Percentiles rank a stretch among this genome's conserved stretches.
phyloP scores from a whole-genome alignment of 2,329 filamentous ascomycete genomes.

The Cercospora citrullina region DNA sequence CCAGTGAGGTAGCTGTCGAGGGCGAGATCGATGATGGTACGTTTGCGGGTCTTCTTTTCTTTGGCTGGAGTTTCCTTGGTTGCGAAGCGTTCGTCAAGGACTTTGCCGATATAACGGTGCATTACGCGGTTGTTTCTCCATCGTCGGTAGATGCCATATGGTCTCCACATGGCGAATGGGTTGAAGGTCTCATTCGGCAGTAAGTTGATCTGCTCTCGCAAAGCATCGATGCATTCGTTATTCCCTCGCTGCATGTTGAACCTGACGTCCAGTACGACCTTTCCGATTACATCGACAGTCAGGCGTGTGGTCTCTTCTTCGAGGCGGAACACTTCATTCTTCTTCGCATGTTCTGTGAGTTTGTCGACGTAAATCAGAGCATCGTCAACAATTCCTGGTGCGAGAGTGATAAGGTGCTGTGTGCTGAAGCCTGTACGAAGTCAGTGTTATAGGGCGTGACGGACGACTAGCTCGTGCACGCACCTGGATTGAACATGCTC shows the following conservation, averaged over 20 bases:
- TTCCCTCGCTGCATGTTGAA: slow-evolving; percentile 40
- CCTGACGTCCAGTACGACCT: slow-evolving; percentile 41
- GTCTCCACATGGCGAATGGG: slow-evolving; percentile 25
- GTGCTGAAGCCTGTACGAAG: slow-evolving; percentile 37
- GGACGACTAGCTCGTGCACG: neutral
- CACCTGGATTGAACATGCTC: slow-evolving; percentile 44
- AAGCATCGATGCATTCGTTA: slow-evolving; percentile 41
- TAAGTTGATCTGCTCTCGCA: slow-evolving; percentile 39
- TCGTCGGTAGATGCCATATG: slow-evolving; percentile 23
- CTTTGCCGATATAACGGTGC: slow-evolving; percentile 31
- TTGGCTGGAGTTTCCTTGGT: slow-evolving; percentile 29
- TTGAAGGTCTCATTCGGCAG: slow-evolving; percentile 26
- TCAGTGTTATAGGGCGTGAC: neutral
- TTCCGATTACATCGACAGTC: slow-evolving; percentile 47
- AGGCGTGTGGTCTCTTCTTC: slow-evolving; percentile 44
- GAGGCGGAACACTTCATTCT: slow-evolving; percentile 42
- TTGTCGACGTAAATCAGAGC: slow-evolving; percentile 37
- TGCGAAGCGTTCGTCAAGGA: slow-evolving; percentile 40
- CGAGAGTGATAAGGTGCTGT: slow-evolving; percentile 43
- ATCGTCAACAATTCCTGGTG: slow-evolving; percentile 43
- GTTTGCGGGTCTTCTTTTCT: slow-evolving; percentile 25
- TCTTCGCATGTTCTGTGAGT: slow-evolving; percentile 40
- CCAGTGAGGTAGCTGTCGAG: slow-evolving; percentile 40
- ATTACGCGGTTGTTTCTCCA: slow-evolving; percentile 31
- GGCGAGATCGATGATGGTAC: slow-evolving; percentile 35